Percentiles rank a stretch among this genome's conserved stretches.
These are phyloP conservation scores for Mariannaea sp. DNA, from an alignment of 2,329 filamentous ascomycete genomes.

Conservation along the genomic window DNA sequence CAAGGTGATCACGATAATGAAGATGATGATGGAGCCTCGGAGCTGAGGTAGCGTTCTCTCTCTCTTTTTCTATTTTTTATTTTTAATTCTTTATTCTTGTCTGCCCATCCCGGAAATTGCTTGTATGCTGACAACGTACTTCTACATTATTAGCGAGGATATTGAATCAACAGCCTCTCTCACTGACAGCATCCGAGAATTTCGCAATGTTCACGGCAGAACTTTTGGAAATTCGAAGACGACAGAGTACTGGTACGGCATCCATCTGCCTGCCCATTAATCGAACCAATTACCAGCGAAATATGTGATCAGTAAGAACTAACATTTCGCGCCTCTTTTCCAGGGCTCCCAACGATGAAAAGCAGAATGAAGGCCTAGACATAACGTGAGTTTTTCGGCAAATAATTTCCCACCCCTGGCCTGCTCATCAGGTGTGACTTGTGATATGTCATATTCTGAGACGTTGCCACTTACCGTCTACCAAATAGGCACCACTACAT, in stretches of 20 bases:
- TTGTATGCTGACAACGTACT: conserved; percentile 4
- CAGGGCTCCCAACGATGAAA: conserved; percentile 23
- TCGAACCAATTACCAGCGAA: no score
- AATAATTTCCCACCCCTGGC: no score
- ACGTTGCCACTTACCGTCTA: neutral
- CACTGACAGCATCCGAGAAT: conserved; percentile 28
- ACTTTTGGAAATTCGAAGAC: conserved; percentile 29
- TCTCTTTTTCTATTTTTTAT: no score
- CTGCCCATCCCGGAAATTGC: no score
- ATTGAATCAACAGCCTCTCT: conserved; percentile 24
- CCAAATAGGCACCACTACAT: conserved; percentile 25
- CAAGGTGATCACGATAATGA: conserved; percentile 13
- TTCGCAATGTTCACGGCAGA: conserved; percentile 26
- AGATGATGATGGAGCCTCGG: conserved; percentile 17
- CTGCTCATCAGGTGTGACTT: no score
- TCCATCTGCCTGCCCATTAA: no score
- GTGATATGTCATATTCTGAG: conserved; percentile 1
- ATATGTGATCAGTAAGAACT: no score
- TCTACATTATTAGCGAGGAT: conserved; percentile 9
- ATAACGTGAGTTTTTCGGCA: conserved; percentile 27
- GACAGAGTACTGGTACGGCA: conserved; percentile 24
- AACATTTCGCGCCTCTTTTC: neutral
- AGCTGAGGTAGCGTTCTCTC: conserved; percentile 13
- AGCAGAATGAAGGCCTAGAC: conserved; percentile 25
- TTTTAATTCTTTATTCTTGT: no score